Percentiles rank a stretch among this genome's conserved stretches.
These are phyloP conservation scores for Xerocomus subilludens DNA, from an alignment of 1,284 basidiomycete genomes.

Conservation along the genomic window DNA sequence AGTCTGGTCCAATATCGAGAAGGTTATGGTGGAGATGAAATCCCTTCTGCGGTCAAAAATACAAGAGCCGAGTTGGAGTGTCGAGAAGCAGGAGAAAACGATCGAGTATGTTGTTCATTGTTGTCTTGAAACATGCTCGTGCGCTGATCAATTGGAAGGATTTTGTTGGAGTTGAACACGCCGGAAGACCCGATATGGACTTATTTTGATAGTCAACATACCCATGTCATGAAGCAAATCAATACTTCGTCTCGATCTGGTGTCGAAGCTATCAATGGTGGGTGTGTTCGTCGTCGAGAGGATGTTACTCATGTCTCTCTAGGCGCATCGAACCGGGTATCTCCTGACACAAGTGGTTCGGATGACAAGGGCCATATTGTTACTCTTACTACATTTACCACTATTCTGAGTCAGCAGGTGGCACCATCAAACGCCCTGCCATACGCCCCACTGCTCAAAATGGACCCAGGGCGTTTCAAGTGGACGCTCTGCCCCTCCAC, in stretches of 20 bases:
- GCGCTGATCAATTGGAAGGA: constrained; percentile 60
- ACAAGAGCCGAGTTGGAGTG: constrained; percentile 78
- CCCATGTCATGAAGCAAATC: constrained; percentile 85
- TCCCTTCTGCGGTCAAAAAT: constrained; percentile 80
- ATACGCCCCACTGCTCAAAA: too few species aligned
- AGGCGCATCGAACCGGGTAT: constrained; percentile 61
- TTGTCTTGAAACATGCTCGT: background rate
- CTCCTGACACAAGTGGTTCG: constrained; percentile 53
- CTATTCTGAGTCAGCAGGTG: too few species aligned
- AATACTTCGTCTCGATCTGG: constrained; percentile 71
- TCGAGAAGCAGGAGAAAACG: constrained; percentile 97
- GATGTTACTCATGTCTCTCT: constrained; percentile 23
- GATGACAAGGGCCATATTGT: too few species aligned
- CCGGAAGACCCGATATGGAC: constrained; percentile 92
- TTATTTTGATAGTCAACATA: constrained; percentile 94
- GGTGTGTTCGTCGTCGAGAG: constrained; percentile 39
- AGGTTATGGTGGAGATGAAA: constrained; percentile 93
- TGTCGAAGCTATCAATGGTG: constrained; percentile 68
- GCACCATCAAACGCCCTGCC: too few species aligned
- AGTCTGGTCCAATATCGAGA: constrained; percentile 96
- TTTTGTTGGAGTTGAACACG: constrained; percentile 84
- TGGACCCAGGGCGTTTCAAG: too few species aligned
- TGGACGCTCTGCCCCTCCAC: too few species aligned
- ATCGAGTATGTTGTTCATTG: constrained; percentile 77
- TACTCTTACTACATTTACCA: too few species aligned